Base-by-base conservation (phyloP, 2,329 filamentous ascomycete species). In the Xylaria hypoxylon region DNA sequence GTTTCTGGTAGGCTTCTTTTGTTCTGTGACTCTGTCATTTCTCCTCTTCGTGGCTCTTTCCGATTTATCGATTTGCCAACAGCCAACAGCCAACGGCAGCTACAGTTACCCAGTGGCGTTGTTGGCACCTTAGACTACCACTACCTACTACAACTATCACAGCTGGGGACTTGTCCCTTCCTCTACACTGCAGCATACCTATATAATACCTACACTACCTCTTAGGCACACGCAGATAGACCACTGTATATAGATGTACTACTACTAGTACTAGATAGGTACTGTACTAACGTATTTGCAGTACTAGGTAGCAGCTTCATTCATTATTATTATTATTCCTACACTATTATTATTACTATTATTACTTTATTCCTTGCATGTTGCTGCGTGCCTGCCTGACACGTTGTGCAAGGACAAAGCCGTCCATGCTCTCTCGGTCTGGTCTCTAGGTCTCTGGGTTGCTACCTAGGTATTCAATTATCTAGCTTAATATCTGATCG, bases 21-120 rank as follows among this genome's bases (percentile, higher is more conserved):
- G 28, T 40, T 31, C n/a, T n/a, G n/a, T 28, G n/a, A 38, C n/a
- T n/a, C n/a, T n/a, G n/a, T 40, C 56, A 42, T 35, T 28, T 53
- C 40, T 58, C 17, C 22, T 56, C 19, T 24, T 40, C 65, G 65
- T 68, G 58, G 59, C 63, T 52, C 63, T 56, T 66, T 60, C 59
- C 63, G 59, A 63, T 68, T 68, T 59, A 68, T 60, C 56, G 62
- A 60, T 42, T 33, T 47, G 26, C 26, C 26, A 62, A 48, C 50
- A 26, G 26, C 26, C 26, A 62, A 48, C 50, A 26, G n/a, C 50
- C 22, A 62, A 47, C 55, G 28, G 56, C 40, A 10, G 38, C 28
- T 15, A 11, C 35, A 15, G 35, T 38, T 4, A 10, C 35, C 35
- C 13, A 31, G 35, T 38, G 35, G 50, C 50, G 31, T 38, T 13